A percentile compares a stretch with the other conserved stretches of the same genome.
These are phyloP conservation scores for Kodamaea fungicola DNA, from an alignment of 1,139 yeast species.

Conservation along the genomic window DNA sequence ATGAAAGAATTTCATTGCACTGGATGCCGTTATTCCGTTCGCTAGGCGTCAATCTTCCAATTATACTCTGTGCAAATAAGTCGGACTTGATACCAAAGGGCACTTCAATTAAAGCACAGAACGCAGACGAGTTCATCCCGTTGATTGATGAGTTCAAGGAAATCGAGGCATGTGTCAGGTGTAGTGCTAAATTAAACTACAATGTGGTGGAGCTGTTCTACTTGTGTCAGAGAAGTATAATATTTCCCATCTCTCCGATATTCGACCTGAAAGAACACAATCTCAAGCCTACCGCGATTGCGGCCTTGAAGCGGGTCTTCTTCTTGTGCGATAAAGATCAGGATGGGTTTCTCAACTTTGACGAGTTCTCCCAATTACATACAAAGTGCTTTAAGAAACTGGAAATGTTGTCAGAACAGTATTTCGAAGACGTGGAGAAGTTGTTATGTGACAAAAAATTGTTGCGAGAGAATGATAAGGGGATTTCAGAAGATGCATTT, in stretches of 20 bases:
- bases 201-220: slow-evolving; percentile 91
- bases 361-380: slow-evolving; percentile 69
- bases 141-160: slow-evolving; percentile 88
- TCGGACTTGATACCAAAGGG: slow-evolving; percentile 43
- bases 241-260: slow-evolving; percentile 90
- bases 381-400: slow-evolving; percentile 65
- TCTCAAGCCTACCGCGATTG: slow-evolving; percentile 71
- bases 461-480: slow-evolving; percentile 23
- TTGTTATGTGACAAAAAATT: slow-evolving; percentile 24
- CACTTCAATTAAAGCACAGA: slow-evolving; percentile 27
- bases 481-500: slow-evolving; percentile 75
- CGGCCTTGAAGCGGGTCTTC: slow-evolving; percentile 78
- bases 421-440: slow-evolving; percentile 28
- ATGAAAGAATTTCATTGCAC: slow-evolving; percentile 82
- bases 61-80: slow-evolving; percentile 87
- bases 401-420: slow-evolving; percentile 13
- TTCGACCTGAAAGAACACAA: slow-evolving; percentile 88
- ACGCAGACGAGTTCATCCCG: slow-evolving; percentile 79
- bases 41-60: slow-evolving; percentile 87
- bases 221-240: slow-evolving; percentile 85
- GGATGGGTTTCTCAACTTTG: slow-evolving; percentile 72
- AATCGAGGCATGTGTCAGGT: slow-evolving; percentile 84
- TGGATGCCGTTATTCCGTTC: slow-evolving; percentile 95
- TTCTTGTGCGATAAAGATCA: slow-evolving; percentile 86
- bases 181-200: slow-evolving; percentile 75